Percentiles rank a stretch among this genome's conserved stretches.
These are phyloP conservation scores for Novakomyces olei DNA, from an alignment of 805 yeast species.

Conservation along the genomic window DNA sequence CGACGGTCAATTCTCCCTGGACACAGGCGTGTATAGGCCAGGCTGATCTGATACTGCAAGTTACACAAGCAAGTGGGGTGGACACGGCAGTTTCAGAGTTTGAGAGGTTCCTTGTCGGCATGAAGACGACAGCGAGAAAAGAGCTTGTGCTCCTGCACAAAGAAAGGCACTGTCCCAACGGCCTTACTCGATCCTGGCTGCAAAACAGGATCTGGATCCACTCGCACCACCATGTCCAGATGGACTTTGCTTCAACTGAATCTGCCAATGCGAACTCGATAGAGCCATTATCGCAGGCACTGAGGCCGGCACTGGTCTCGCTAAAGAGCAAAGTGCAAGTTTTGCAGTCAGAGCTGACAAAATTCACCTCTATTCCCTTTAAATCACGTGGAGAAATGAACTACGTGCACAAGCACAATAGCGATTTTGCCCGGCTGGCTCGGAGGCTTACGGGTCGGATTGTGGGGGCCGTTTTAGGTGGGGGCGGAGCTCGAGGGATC, in stretches of 20 bases:
- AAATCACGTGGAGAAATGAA: no score
- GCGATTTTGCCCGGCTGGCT: constrained; percentile 76
- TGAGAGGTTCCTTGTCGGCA: constrained; percentile 50
- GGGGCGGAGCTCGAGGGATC: constrained; percentile 93
- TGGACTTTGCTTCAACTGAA: constrained; percentile 18
- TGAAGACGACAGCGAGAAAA: constrained; percentile 66
- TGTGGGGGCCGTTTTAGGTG: constrained; percentile 83
- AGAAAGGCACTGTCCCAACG: constrained; percentile 62
- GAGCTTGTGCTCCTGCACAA: constrained; percentile 71
- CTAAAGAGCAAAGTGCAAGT: constrained; percentile 13
- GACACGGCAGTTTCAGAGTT: constrained; percentile 64
- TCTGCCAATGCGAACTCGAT: background rate
- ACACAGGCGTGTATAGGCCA: constrained; percentile 79
- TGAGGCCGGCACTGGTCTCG: background rate
- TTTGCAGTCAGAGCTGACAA: constrained; percentile 15
- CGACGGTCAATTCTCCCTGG: constrained; percentile 68
- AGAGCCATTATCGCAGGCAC: no score
- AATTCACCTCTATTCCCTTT: constrained; percentile 8
- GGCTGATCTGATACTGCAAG: constrained; percentile 76
- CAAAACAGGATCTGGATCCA: constrained; percentile 76
- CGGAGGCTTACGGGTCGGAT: constrained; percentile 81
- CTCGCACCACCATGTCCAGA: constrained; percentile 77
- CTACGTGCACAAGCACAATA: constrained; percentile 23
- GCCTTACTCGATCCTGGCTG: constrained; percentile 67
- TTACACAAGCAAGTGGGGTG: constrained; percentile 68